Conservation (phyloP, 106 monocot genomes). For the Chionographis japonica region DNA sequence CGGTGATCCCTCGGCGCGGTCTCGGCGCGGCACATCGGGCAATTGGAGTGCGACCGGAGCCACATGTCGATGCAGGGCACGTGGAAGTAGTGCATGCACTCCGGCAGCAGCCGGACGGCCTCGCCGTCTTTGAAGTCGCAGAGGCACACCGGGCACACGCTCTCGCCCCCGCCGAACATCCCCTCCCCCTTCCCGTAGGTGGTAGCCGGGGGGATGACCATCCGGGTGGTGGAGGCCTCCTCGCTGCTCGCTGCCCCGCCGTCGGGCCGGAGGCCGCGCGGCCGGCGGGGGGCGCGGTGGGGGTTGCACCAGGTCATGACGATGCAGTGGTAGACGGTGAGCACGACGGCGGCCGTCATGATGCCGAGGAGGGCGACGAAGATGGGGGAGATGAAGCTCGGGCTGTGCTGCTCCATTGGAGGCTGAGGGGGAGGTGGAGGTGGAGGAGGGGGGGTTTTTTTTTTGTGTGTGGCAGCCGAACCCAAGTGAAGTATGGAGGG, state of each 20-base stretch:
- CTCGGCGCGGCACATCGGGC: conserved; percentile 11
- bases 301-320: background rate
- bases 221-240: background rate
- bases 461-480: too few species aligned
- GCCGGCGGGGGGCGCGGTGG: background rate
- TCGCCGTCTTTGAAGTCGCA: conserved; percentile 8
- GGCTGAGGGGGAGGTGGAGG: conserved; percentile 20
- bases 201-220: background rate
- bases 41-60: conserved; percentile 3
- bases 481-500: too few species aligned
- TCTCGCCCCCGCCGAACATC: background rate
- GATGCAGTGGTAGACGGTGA: conserved; percentile 3
- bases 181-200: background rate
- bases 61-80: conserved; percentile 3
- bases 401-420: conserved; percentile 15
- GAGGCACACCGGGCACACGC: conserved; percentile 7
- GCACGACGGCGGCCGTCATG: background rate
- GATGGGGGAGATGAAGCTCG: conserved; percentile 21
- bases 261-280: too few species aligned
- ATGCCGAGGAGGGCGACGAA: background rate
- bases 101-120: conserved; percentile 5
- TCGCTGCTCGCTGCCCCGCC: background rate
- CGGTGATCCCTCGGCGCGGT: background rate
- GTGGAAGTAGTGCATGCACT: conserved; percentile 15
- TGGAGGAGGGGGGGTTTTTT: background rate